Percentiles rank a stretch among this genome's conserved stretches.
phyloP scores from a whole-genome alignment of 2,329 filamentous ascomycete species.

The Myriosclerotinia scirpicola region DNA sequence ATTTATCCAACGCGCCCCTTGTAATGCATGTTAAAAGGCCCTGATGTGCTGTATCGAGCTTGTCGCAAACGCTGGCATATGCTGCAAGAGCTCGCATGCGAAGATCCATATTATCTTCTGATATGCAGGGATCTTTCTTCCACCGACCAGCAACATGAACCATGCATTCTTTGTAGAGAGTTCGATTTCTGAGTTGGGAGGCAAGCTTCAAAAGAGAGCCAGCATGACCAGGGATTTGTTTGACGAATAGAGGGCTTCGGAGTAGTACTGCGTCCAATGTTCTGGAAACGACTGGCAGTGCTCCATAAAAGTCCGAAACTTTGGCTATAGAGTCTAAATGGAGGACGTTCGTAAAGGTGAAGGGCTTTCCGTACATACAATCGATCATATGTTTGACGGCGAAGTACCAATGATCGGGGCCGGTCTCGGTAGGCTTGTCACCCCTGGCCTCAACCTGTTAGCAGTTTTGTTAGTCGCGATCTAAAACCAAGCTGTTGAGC shows the following conservation, averaged over 20 bases:
- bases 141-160: not conserved
- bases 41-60: not conserved
- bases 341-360: not conserved
- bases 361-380: not conserved
- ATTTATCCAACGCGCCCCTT: no score
- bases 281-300: not conserved
- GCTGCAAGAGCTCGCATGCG: not conserved
- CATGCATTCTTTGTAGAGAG: constrained; percentile 1
- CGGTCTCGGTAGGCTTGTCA: not conserved
- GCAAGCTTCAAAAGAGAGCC: not conserved
- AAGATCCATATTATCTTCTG: not conserved
- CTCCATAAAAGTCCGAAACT: not conserved
- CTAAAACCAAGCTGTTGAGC: not conserved
- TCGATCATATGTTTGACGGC: not conserved
- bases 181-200: not conserved
- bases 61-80: not conserved
- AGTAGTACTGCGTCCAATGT: not conserved
- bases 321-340: not conserved
- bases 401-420: not conserved
- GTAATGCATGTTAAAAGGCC: accelerated
- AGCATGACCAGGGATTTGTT: not conserved
- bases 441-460: not conserved
- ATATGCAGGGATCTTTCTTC: not conserved
- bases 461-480: not conserved
- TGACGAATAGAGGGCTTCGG: not conserved